Base-by-base conservation (phyloP, 306 rosid species). In the Vicia sativa region DNA sequence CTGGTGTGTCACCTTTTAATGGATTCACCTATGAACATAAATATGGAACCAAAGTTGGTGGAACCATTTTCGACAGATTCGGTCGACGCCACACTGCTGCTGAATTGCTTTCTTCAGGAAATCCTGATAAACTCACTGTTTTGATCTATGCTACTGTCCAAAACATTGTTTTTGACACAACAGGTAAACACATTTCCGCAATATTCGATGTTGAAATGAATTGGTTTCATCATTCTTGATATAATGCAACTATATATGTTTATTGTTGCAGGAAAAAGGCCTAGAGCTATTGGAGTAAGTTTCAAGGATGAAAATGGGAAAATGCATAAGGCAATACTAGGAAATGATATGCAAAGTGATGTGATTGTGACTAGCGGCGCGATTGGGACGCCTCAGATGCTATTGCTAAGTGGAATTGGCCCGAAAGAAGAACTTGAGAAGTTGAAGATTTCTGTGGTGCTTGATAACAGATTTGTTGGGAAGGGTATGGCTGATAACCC, bases 401-500 rank as follows among this genome's bases (percentile, higher is more conserved):
- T 93, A 43, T 34, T 90, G 89, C 85, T 93, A 0, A 93, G 97
- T 79, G 96, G 98, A 26, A 82, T 93, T 74, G 98, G 98, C 3
- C 91, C 96, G 49, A 86, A 72, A 77, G 60, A 53, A 71, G 86
- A 87, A 15, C 98, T 90, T 10, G 13, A 77, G 35, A 78, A 82
- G 25, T 53, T 86, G 72, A 90, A 88, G 14, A 90, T 93, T 23
- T 59, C 96, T 3, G 75, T 90, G 25, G 87, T 93, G 9, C 79
- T 79, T 62, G 75, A 86, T 38, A 90, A 88, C 44, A 73, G 67
- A 11, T 85, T 77, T 80, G 98, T 93, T 60, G 98, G 98, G 63
- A 81, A 83, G 38, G 97, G 97, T 65, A 90, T 93, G 97, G 88
- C 79, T 18, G 98, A 90, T 78, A 93, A 93, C 49, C 98, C 98